These are phyloP conservation scores for Cutaneotrichosporon cavernicola DNA, from an alignment of 1,284 basidiomycete species.

Conservation along the genomic window DNA sequence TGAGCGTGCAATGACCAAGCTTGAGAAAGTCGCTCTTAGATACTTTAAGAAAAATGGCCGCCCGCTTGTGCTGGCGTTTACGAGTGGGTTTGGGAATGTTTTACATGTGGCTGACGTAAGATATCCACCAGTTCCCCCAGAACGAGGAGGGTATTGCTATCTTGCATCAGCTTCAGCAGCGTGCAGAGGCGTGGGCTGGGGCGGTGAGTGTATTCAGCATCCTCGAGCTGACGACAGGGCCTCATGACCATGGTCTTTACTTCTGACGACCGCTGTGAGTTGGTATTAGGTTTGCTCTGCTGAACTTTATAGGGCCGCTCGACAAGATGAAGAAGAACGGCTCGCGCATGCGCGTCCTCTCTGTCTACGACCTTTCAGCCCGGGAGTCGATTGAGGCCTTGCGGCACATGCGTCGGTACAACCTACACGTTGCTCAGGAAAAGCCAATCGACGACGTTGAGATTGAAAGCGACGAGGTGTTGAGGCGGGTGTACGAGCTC, in stretches of 20 bases:
- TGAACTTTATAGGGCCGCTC: conserved; percentile 54
- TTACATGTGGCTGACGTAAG: conserved; percentile 26
- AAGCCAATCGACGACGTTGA: conserved; percentile 28
- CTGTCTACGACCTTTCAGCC: conserved; percentile 67
- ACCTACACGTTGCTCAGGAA: conserved; percentile 24
- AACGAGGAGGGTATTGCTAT: conserved; percentile 73
- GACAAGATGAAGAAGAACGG: conserved; percentile 60
- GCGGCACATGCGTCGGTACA: conserved; percentile 57
- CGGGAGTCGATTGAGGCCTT: conserved; percentile 66
- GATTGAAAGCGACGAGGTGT: conserved; percentile 49
- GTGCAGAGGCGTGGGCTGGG: conserved; percentile 81
- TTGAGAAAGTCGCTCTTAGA: conserved; percentile 77
- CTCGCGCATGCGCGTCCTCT: conserved; percentile 72
- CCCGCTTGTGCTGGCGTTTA: conserved; percentile 74
- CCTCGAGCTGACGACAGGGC: conserved; percentile 54
- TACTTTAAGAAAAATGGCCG: conserved; percentile 61
- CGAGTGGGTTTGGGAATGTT: conserved; percentile 43
- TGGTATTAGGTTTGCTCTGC: not conserved
- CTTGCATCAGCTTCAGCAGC: conserved; percentile 76
- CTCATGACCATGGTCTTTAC: conserved; percentile 76
- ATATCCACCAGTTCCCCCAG: conserved; percentile 73
- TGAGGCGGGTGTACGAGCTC: conserved; percentile 61
- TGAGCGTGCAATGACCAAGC: conserved; percentile 78
- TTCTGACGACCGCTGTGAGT: conserved; percentile 71
- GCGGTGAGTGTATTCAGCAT: conserved; percentile 57